Base-by-base conservation (phyloP, 495 filamentous ascomycete genomes). In the Aspergillus steynii region DNA sequence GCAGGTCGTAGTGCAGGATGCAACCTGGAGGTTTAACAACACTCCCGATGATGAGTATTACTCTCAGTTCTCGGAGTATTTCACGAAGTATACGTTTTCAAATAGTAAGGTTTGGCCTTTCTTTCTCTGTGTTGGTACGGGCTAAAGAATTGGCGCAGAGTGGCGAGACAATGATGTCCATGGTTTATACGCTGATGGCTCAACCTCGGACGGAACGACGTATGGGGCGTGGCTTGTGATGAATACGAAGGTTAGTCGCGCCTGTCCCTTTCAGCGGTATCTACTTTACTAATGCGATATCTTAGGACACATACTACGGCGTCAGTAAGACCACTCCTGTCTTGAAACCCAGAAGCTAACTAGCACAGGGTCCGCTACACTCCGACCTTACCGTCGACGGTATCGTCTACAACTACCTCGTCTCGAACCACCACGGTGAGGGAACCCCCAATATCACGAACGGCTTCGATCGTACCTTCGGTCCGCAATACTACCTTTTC, bases 211-310 rank as follows among this genome's bases (percentile, higher is more conserved):
- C 14, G 82, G 81, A 14, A 72, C 68, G 8, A 77, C 82, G 0
- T 85, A 79, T 52, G 83, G 83, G 12, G 81, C 82, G 4, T 85
- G 82, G 83, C 59, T 86, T 15, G 82, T 86, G 10, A 80, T 83
- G 73, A 85, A 86, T 49, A 85, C 78, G 0, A 80, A 80, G 68
- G 71, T 71, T 12, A 53, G 61, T 60, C 2, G 5, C 10, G 9
- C 25, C 7, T 15, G 49, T 7, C 50, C 28, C 14, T n/a, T 5
- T 6, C 5, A 5, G 6, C 10, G 26, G 6, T 10, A n/a, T 49
- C 25, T 2, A 27, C 6, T 15, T 53, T 31, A 2, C 8, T 34
- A 42, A 55, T 7, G 4, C n/a, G 2, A 5, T 10, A 66, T 27
- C 10, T 4, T 53, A 66, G 65, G 81, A 86, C 60, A 86, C 83